A percentile compares a stretch with the other conserved stretches of the same genome.
These are phyloP conservation scores for Ceratobasidium sp. DNA, from an alignment of 1,284 basidiomycete genomes.

Conservation along the genomic window DNA sequence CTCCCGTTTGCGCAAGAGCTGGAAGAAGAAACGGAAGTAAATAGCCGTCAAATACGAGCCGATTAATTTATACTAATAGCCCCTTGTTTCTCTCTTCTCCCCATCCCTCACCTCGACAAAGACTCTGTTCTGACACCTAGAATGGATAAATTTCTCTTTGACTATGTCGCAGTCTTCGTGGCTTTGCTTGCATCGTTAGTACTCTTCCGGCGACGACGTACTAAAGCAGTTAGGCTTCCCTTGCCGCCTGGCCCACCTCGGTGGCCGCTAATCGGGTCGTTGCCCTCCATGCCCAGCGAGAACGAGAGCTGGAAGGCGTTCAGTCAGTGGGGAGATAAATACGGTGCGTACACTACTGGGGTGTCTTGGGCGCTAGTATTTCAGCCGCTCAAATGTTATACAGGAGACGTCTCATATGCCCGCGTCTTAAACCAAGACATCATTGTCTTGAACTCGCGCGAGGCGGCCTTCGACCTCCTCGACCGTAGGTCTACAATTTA, in stretches of 20 bases:
- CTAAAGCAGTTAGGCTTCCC: neutral
- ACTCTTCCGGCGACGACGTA: neutral
- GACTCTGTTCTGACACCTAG: neutral
- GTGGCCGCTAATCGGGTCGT: conserved; percentile 18
- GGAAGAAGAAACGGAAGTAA: too few species aligned
- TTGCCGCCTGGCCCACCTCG: conserved; percentile 11
- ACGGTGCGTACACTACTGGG: conserved; percentile 9
- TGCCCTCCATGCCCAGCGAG: conserved; percentile 5
- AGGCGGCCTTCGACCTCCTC: conserved; percentile 12
- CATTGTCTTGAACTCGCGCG: conserved; percentile 30
- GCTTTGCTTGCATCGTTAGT: neutral
- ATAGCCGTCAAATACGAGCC: neutral
- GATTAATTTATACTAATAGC: neutral
- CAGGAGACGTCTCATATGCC: conserved; percentile 27
- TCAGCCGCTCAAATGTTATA: neutral
- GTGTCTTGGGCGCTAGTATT: neutral
- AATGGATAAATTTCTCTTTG: neutral
- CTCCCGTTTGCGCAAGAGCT: too few species aligned
- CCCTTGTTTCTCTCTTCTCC: neutral
- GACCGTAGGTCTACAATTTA: conserved; percentile 21
- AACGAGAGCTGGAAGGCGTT: neutral
- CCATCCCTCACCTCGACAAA: neutral
- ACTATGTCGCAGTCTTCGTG: neutral
- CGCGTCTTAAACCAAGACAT: conserved; percentile 27
- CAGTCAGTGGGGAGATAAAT: conserved; percentile 30